Evolutionary conservation across 768 basidiomycete species (phyloP), one percentile per base, ranked within the genome.

Genomic region (Phanerochaete carnosa): DNA sequence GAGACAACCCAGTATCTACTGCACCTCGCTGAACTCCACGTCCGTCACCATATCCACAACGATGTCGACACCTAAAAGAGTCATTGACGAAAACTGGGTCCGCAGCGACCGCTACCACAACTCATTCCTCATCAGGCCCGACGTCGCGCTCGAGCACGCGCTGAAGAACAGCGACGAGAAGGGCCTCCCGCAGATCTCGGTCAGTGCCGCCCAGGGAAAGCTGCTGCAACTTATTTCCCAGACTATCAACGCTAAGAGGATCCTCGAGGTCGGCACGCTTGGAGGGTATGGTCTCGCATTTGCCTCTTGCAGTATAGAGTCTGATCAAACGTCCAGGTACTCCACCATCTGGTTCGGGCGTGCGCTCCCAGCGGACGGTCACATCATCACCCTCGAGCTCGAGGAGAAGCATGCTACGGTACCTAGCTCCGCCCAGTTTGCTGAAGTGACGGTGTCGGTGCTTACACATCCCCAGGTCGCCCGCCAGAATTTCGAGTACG

Each of bases 181-280:
- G 19, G 82, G 78, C 1, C 69, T 85, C 11, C 83, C 81, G n/a
- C 73, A 65, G 30, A 84, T 84, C 45, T 78, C 81, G 1, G 83
- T 85, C 39, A 79, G 77, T 54, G 68, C 77, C 11, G 77, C 82
- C 0, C 83, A 86, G 70, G 86, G 84, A 7, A 86, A 86, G 68
- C 77, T 85, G 62, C 65, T 88, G 60, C 75, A 80, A 60, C 75
- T 88, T 6, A 61, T 86, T 35, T 83, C 78, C 5, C 72, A 73
- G 45, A 78, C 82, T 2, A 77, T 84, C 33, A 71, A 76, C 15
- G 86, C 85, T 43, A 84, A 83, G 73, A 72, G 78, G 58, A 76
- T 87, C 19, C 70, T 90, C 46, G 87, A 88, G 66, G 80, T 90
- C 51, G 88, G 87, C 0, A 88, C 87, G 7, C 75, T 88, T 15